Conservation (phyloP, 768 basidiomycete species). For the Lyophyllum semitale region DNA sequence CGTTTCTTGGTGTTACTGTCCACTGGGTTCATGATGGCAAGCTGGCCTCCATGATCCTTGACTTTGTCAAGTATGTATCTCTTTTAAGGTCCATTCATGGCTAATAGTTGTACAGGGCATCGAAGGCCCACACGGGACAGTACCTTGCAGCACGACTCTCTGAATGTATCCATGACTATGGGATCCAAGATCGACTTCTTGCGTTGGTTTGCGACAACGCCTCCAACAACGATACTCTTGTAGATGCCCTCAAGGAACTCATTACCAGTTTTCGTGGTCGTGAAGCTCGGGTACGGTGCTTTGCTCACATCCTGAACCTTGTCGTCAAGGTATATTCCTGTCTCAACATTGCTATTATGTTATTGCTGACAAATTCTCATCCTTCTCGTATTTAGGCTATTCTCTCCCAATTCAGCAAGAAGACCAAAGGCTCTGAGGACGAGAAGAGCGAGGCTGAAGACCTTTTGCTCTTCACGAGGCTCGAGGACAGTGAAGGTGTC, state of each 20-base stretch:
- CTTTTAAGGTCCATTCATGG: too few species aligned
- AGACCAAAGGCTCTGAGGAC: slow-evolving; percentile 1
- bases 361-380: neutral
- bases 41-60: slow-evolving; percentile 17
- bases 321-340: slow-evolving; percentile 21
- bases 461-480: too few species aligned
- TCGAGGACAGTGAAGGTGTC: slow-evolving; percentile 2
- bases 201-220: too few species aligned
- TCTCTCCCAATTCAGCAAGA: slow-evolving; percentile 17
- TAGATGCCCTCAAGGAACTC: neutral
- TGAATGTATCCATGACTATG: too few species aligned
- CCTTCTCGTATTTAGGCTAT: slow-evolving; percentile 17
- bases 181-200: too few species aligned
- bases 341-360: too few species aligned
- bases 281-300: slow-evolving; percentile 11
- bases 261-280: slow-evolving; percentile 4
- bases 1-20: slow-evolving; percentile 27
- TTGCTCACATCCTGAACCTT: slow-evolving; percentile 18
- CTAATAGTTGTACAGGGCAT: too few species aligned
- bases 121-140: too few species aligned
- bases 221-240: slow-evolving; percentile 8
- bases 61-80: slow-evolving; percentile 23
- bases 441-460: neutral
- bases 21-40: slow-evolving; percentile 20
- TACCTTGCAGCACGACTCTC: too few species aligned